A percentile compares a stretch with the other conserved stretches of the same genome.
Conservation (phyloP, 441 rosid species). For the Jatropha podagrica region DNA sequence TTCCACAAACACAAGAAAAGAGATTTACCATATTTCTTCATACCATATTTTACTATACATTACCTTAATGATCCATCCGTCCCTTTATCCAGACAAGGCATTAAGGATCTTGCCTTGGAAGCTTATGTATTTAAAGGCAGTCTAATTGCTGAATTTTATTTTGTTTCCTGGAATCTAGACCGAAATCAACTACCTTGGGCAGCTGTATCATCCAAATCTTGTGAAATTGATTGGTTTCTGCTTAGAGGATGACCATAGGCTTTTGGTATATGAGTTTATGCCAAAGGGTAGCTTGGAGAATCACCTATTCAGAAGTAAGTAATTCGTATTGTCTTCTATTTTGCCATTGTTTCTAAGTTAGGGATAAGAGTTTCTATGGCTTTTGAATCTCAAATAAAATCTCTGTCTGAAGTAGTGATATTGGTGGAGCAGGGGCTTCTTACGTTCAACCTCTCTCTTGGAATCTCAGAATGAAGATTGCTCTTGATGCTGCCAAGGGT, state of each 20-base stretch:
- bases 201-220: constrained; percentile 77
- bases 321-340: background rate
- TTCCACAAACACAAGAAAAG: too few relatives aligned
- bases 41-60: too few relatives aligned
- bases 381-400: background rate
- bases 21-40: too few relatives aligned
- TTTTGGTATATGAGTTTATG: constrained; percentile 89
- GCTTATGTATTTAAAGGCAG: background rate
- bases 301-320: constrained; percentile 81
- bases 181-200: constrained; percentile 86
- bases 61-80: too few relatives aligned
- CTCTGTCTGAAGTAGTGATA: background rate
- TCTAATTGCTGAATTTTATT: constrained; percentile 14
- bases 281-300: constrained; percentile 89
- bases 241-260: constrained; percentile 82
- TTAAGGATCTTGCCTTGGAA: background rate
- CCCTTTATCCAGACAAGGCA: too few relatives aligned
- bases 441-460: constrained; percentile 77
- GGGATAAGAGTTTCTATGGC: background rate
- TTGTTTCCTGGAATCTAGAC: constrained; percentile 40
- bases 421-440: constrained; percentile 48
- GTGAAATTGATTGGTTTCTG: constrained; percentile 80
- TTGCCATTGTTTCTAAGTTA: background rate
- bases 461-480: constrained; percentile 74
- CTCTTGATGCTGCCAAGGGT: constrained; percentile 90